Conservation (phyloP, 1,284 basidiomycete species). For the Kalmanozyma brasiliensis region DNA sequence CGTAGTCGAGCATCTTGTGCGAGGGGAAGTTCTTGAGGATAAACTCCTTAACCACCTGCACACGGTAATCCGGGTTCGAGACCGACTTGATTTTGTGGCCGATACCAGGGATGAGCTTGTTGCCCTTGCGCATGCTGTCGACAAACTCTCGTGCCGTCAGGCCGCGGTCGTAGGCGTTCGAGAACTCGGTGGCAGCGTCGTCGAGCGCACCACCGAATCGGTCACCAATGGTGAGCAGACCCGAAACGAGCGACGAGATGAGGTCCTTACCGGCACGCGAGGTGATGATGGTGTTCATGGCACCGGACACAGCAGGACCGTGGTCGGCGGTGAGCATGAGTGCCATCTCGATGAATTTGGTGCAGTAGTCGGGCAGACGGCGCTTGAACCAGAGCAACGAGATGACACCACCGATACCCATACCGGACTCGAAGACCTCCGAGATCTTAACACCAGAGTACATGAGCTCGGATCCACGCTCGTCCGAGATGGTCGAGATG, state of each 20-base stretch:
- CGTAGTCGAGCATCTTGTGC: conserved; percentile 82
- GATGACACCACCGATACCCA: conserved; percentile 94
- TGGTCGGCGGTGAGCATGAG: conserved; percentile 99
- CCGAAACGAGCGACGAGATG: conserved; percentile 94
- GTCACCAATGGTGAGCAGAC: conserved; percentile 96
- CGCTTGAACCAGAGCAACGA: conserved; percentile 98
- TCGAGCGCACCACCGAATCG: conserved; percentile 99
- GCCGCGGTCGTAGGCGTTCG: conserved; percentile 81
- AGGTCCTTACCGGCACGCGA: conserved; percentile 98
- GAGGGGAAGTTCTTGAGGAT: conserved; percentile 95
- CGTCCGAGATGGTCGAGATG: conserved; percentile 99
- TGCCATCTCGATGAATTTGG: conserved; percentile 92
- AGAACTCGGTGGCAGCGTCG: conserved; percentile 94
- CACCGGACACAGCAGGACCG: conserved; percentile 76
- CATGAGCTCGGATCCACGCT: conserved; percentile 96
- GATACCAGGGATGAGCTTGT: conserved; percentile 98
- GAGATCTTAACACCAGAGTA: conserved; percentile 99
- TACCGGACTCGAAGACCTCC: conserved; percentile 77
- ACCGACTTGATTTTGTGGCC: conserved; percentile 98
- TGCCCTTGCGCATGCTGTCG: conserved; percentile 91
- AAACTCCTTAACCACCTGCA: conserved; percentile 97
- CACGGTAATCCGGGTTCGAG: conserved; percentile 73
- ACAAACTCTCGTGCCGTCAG: conserved; percentile 97
- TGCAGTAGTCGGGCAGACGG: conserved; percentile 71
- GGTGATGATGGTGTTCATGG: conserved; percentile 99